phyloP scores from a whole-genome alignment of 2,329 filamentous ascomycete genomes.

The Dothistroma pini region DNA sequence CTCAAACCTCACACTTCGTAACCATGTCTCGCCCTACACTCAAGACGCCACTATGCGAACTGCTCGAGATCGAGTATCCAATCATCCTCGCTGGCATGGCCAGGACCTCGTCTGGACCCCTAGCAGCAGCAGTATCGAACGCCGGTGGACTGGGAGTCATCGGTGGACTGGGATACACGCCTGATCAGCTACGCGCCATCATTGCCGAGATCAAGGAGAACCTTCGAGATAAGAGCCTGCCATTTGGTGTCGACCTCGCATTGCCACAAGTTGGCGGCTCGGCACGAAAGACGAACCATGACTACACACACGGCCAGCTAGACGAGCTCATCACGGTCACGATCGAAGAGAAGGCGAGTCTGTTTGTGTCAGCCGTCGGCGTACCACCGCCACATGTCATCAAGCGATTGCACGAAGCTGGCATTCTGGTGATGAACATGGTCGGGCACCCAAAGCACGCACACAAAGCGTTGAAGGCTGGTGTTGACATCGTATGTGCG shows the following conservation, averaged over 20 bases:
- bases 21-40: slow-evolving; percentile 48
- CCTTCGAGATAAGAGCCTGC: slow-evolving; percentile 62
- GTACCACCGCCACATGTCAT: slow-evolving; percentile 74
- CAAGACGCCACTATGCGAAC: slow-evolving; percentile 70
- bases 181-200: slow-evolving; percentile 70
- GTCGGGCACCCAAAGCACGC: slow-evolving; percentile 90
- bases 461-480: slow-evolving; percentile 77
- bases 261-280: slow-evolving; percentile 81
- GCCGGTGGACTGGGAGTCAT: slow-evolving; percentile 73
- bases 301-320: slow-evolving; percentile 87
- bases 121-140: slow-evolving; percentile 84
- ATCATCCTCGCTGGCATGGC: slow-evolving; percentile 95
- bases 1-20: neutral
- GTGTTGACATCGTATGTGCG: slow-evolving; percentile 86
- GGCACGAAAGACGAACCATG: slow-evolving; percentile 88
- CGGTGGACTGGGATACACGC: slow-evolving; percentile 65
- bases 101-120: slow-evolving; percentile 69
- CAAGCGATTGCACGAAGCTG: slow-evolving; percentile 70
- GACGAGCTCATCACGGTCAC: slow-evolving; percentile 85
- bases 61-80: slow-evolving; percentile 82
- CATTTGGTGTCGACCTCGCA: slow-evolving; percentile 89
- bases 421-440: slow-evolving; percentile 94
- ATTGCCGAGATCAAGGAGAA: slow-evolving; percentile 80
- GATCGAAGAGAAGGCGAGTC: slow-evolving; percentile 73
- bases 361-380: slow-evolving; percentile 87